Percentiles rank a stretch among this genome's conserved stretches.
Evolutionary conservation across 176 grass and related monocot species (phyloP).

Genomic region (Phoenix roebelenii): DNA sequence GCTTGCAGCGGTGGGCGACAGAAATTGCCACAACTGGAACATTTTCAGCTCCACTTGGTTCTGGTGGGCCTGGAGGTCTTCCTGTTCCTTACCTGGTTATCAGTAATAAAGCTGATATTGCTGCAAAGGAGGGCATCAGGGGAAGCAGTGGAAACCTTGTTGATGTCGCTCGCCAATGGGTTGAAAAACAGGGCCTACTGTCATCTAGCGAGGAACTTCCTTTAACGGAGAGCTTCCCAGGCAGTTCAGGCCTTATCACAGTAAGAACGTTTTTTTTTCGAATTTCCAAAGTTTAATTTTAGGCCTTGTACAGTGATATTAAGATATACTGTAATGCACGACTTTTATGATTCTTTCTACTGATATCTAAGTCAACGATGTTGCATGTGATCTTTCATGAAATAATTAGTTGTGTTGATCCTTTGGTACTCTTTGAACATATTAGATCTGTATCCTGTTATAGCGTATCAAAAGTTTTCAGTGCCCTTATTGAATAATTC

Average conservation of each 20-base stretch:
- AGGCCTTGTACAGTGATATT: too few relatives aligned
- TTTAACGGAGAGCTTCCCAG: constrained; percentile 2
- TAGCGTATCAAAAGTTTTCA: too few relatives aligned
- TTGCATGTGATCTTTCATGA: too few relatives aligned
- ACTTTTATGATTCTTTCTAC: too few relatives aligned
- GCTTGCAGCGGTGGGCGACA: constrained; percentile 84
- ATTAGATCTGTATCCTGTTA: too few relatives aligned
- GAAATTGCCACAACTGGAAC: constrained; percentile 66
- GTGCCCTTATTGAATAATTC: too few relatives aligned
- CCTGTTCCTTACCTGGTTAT: constrained; percentile 96
- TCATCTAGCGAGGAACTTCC: constrained; percentile 1
- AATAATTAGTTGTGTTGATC: too few relatives aligned
- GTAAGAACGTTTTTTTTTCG: constrained; percentile 32
- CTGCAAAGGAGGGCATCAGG: constrained; percentile 46
- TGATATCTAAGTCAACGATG: too few relatives aligned
- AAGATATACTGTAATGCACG: too few relatives aligned
- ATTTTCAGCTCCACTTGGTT: constrained; percentile 68
- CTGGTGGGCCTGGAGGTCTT: constrained; percentile 83
- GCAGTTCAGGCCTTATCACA: constrained; percentile 19
- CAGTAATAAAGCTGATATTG: constrained; percentile 72
- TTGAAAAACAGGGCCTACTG: neutral
- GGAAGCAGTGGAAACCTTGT: constrained; percentile 76
- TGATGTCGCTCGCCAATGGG: constrained; percentile 23
- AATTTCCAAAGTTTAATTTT: too few relatives aligned
- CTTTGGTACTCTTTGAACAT: too few relatives aligned